Conservation (phyloP, 2,329 filamentous ascomycete genomes). For the Pyricularia grisea region DNA sequence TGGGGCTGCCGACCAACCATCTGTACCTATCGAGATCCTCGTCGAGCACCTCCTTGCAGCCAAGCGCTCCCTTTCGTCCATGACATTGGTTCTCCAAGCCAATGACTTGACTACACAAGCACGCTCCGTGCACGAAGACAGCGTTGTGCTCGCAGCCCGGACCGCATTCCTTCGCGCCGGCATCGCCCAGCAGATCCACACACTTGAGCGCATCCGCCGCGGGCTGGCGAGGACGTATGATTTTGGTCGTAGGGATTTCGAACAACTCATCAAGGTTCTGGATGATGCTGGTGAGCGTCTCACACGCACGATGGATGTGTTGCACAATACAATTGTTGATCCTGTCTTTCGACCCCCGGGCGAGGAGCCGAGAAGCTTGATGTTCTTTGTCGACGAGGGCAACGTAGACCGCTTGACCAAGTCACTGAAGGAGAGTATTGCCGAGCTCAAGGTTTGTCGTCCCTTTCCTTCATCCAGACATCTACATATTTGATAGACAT, state of each 20-base stretch:
- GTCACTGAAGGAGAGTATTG: constrained; percentile 60
- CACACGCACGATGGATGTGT: constrained; percentile 54
- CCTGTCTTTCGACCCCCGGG: constrained; percentile 48
- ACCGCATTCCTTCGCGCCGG: constrained; percentile 57
- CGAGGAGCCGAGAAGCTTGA: constrained; percentile 51
- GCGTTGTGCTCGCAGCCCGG: constrained; percentile 61
- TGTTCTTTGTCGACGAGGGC: constrained; percentile 69
- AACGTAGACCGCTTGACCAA: constrained; percentile 57
- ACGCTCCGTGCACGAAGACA: constrained; percentile 67
- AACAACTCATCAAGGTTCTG: constrained; percentile 51
- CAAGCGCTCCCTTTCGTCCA: constrained; percentile 79
- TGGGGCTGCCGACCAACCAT: constrained; percentile 8
- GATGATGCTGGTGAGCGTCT: constrained; percentile 58
- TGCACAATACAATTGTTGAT: constrained; percentile 57
- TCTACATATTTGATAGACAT: neutral
- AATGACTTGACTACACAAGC: constrained; percentile 77
- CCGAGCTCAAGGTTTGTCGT: constrained; percentile 53
- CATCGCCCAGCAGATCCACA: constrained; percentile 44
- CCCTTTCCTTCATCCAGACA: neutral
- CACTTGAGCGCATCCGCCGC: constrained; percentile 41
- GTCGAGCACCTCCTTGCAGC: constrained; percentile 78
- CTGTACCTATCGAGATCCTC: constrained; percentile 60
- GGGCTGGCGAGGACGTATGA: constrained; percentile 47
- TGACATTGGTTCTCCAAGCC: constrained; percentile 73
- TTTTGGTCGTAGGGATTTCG: constrained; percentile 49